Conservation (phyloP, 2,329 filamentous ascomycete species). For the Apiospora phragmitis region DNA sequence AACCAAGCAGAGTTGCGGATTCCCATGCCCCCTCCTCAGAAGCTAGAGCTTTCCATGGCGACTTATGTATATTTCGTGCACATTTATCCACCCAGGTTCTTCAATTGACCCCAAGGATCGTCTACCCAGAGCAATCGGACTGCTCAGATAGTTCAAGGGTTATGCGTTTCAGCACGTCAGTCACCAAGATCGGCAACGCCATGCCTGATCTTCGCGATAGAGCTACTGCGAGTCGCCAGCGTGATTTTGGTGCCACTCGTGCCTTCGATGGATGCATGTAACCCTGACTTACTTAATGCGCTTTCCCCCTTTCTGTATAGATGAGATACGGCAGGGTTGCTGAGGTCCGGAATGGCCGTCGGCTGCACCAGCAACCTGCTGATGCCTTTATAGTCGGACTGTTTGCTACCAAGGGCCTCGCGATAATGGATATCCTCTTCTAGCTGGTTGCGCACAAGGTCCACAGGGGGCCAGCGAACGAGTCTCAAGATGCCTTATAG, state of each 20-base stretch:
- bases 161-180: background rate
- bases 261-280: background rate
- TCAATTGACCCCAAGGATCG: background rate
- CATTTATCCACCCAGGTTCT: background rate
- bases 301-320: background rate
- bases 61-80: background rate
- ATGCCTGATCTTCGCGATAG: background rate
- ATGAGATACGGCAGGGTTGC: background rate
- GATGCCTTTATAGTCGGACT: background rate
- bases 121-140: background rate
- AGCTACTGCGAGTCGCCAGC: background rate
- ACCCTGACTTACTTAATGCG: background rate
- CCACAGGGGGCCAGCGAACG: background rate
- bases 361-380: background rate
- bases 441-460: background rate
- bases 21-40: background rate
- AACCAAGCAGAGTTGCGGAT: background rate
- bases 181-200: background rate
- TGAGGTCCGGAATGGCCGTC: background rate
- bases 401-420: background rate
- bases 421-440: background rate
- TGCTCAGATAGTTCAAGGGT: background rate
- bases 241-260: background rate
- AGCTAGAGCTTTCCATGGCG: background rate
- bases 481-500: background rate